Evolutionary conservation across 2,329 filamentous ascomycete species (phyloP), one percentile per base, ranked within the genome.

Genomic region (Fusarium sterilihyphosum): DNA sequence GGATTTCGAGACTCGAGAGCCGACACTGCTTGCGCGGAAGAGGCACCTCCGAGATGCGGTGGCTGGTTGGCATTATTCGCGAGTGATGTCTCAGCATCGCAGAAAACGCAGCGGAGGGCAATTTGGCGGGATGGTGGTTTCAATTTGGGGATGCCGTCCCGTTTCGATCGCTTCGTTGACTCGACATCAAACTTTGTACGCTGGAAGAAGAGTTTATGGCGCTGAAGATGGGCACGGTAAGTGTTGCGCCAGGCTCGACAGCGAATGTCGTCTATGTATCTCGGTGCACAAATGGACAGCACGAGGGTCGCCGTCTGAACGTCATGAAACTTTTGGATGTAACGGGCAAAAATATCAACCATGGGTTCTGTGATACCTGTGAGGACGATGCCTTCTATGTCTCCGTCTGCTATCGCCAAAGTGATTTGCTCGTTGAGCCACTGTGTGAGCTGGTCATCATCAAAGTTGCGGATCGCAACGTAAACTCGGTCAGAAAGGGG

Each of bases 171-270:
- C 73, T 91, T 90, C 31, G 92, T 94, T 78, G 93, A 93, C 80
- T 93, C 91, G 69, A 93, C 92, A 75, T 94, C 92, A 82, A 95
- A 96, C 77, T 92, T 92, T 62, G 93, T 92, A 53, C 93, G 90
- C 74, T 93, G 89, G 71, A 93, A 90, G 83, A 94, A 95, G 63
- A 87, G 89, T 81, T 88, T 92, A 87, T 93, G 93, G 73, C 87
- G 92, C 84, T 93, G 90, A 43, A 93, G 88, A 76, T 94, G 91
- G 57, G 91, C 90, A 64, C 92, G 89, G 80, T 96, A 95, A 41
- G 88, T 87, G 73, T 87, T 89, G 61, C 92, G 92, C 92, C 94
- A 96, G 63, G 92, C 90, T 16, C 88, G 86, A 83, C 92, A 94
- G 73, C 94, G 91, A 49, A 92, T 85, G 80, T 96, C 94, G 81